Evolutionary conservation across 2,329 filamentous ascomycete genomes (phyloP).

Genomic region (Fusarium gaditjirri): DNA sequence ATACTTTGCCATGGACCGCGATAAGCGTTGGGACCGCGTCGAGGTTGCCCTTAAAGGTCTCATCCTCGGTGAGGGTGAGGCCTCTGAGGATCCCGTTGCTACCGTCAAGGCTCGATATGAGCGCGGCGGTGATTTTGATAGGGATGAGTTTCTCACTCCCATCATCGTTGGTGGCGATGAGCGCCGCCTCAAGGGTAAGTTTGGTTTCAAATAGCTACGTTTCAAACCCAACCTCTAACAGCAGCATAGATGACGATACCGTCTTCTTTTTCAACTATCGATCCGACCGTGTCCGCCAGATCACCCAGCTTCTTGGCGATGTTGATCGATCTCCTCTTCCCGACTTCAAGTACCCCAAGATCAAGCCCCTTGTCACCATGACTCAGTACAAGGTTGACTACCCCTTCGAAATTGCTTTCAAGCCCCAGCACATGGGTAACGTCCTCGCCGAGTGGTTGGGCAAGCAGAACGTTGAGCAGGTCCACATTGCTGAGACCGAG

Average conservation of each 20-base stretch:
- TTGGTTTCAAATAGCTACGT: not conserved
- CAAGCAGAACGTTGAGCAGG: constrained; percentile 90
- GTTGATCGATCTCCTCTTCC: constrained; percentile 90
- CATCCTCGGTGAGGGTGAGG: constrained; percentile 86
- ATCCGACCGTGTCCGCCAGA: constrained; percentile 95
- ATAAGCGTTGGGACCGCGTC: constrained; percentile 98
- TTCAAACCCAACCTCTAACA: constrained; percentile 7
- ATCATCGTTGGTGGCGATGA: constrained; percentile 94
- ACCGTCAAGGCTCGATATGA: constrained; percentile 90
- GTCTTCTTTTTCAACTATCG: constrained; percentile 99
- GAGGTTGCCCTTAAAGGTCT: constrained; percentile 91
- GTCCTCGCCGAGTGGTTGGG: constrained; percentile 97
- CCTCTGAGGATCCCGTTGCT: constrained; percentile 83
- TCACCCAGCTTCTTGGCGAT: constrained; percentile 92
- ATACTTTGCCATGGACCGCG: constrained; percentile 99
- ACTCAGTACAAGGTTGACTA: constrained; percentile 98
- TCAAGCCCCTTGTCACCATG: constrained; percentile 90
- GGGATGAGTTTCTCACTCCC: constrained; percentile 97
- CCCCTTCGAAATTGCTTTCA: constrained; percentile 90
- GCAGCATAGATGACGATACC: constrained; percentile 80
- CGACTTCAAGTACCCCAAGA: constrained; percentile 93
- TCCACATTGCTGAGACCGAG: constrained; percentile 97
- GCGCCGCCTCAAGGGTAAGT: constrained; percentile 81
- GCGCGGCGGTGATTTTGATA: constrained; percentile 74
- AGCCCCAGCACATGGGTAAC: constrained; percentile 95